phyloP scores from a whole-genome alignment of 371 early-diverging fungal species.

The Rhizomucor pusillus region DNA sequence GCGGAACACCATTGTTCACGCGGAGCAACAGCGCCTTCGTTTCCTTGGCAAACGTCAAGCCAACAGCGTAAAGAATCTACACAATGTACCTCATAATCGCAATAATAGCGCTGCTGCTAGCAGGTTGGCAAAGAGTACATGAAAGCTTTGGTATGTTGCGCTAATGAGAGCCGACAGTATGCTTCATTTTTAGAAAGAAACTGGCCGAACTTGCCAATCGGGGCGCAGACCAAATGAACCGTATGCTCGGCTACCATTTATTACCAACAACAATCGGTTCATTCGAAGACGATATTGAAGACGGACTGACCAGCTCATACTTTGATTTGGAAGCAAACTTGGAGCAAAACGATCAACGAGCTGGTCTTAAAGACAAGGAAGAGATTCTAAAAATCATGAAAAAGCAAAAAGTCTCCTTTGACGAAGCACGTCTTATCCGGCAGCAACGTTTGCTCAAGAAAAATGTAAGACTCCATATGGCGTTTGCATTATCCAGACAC shows the following conservation, averaged over 20 bases:
- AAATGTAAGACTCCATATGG: constrained; percentile 61
- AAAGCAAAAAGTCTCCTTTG: constrained; percentile 69
- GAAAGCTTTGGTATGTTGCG: no score
- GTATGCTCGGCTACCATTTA: constrained; percentile 43
- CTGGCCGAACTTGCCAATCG: constrained; percentile 21
- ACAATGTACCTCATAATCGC: no score
- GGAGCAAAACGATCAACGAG: constrained; percentile 61
- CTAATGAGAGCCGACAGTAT: constrained; percentile 13
- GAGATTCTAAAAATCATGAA: constrained; percentile 75
- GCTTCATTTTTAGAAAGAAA: constrained; percentile 28
- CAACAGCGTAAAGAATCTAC: no score
- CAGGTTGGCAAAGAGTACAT: no score
- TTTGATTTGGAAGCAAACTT: constrained; percentile 73
- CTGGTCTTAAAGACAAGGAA: constrained; percentile 75
- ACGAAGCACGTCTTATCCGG: constrained; percentile 77
- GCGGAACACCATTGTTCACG: no score
- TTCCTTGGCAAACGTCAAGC: no score
- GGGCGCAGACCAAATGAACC: constrained; percentile 40
- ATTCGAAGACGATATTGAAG: constrained; percentile 63
- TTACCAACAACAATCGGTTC: constrained; percentile 46
- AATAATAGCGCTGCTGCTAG: no score
- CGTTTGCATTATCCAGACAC: neutral
- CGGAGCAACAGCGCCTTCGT: no score
- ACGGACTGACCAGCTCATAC: constrained; percentile 68
- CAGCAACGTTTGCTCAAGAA: constrained; percentile 68